A percentile compares a stretch with the other conserved stretches of the same genome.
Conservation (phyloP, 257 asterid species). For the Nicotiana attenuata region DNA sequence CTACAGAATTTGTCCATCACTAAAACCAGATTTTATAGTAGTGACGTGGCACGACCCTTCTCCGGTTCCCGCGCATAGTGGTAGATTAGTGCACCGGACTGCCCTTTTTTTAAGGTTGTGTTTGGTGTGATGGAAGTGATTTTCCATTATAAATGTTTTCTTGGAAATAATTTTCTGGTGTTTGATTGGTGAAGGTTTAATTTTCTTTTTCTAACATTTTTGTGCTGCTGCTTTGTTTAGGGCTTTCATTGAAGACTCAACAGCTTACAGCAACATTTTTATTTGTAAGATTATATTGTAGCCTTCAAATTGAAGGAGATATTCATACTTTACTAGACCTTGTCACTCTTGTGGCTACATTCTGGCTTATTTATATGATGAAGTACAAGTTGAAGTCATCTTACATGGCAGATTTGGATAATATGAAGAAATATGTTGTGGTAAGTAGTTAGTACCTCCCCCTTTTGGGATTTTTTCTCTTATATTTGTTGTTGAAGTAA, state of each 20-base stretch:
- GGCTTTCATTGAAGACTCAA: constrained; percentile 85
- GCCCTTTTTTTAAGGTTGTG: too few species aligned
- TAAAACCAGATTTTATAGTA: too few species aligned
- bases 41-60: too few species aligned
- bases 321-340: constrained; percentile 87
- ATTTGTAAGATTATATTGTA: constrained; percentile 61
- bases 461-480: not conserved
- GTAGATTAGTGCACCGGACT: too few species aligned
- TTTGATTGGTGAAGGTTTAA: too few species aligned
- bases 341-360: constrained; percentile 69
- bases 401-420: constrained; percentile 61
- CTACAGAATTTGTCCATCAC: too few species aligned
- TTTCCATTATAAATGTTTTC: too few species aligned
- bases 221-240: constrained; percentile 21
- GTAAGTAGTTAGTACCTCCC: constrained; percentile 29
- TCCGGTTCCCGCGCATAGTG: too few species aligned
- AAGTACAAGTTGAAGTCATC: constrained; percentile 66
- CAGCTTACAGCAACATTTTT: constrained; percentile 80
- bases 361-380: constrained; percentile 91
- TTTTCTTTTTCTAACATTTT: not conserved
- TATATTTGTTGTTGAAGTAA: not conserved
- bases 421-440: constrained; percentile 59
- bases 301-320: constrained; percentile 68
- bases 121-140: too few species aligned
- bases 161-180: too few species aligned